Base-by-base conservation (phyloP, 305 asterid species). In the Striga hermonthica region DNA sequence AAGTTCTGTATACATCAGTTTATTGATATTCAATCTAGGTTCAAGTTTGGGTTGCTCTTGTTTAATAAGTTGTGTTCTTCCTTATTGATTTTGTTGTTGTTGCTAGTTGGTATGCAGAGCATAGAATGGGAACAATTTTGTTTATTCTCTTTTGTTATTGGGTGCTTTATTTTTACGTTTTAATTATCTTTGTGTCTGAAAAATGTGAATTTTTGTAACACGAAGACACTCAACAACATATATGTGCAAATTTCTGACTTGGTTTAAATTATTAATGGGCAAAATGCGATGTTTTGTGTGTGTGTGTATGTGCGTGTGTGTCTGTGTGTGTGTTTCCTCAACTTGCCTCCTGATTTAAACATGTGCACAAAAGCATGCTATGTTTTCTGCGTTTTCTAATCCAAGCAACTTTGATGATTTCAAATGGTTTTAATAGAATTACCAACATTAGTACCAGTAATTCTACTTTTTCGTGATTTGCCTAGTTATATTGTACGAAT, bases 91-190 rank as follows among this genome's bases (percentile, higher is more conserved):
- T 57, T 48, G 28, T 64, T 64, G 28, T 59, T 53, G 35, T 68
- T 52, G 7, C 60, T 58, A 50, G 45, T 50, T 64, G 71, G 60
- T 35, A 57, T 73, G 13, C 47, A 41, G 57, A 52, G 10, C 31
- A n/a, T n/a, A n/a, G n/a, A n/a, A 9, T 47, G 15, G 11, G 57
- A 54, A 31, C 39, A 56, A 64, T 59, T 47, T 43, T 41, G 50
- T 73, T 38, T 57, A 44, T 38, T n/a, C n/a, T n/a, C n/a, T n/a
- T n/a, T n/a, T n/a, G n/a, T n/a, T n/a, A n/a, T n/a, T n/a, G n/a
- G n/a, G n/a, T n/a, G n/a, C n/a, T n/a, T n/a, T n/a, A n/a, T n/a
- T n/a, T 49, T 35, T 38, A 49, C 28, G 31, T 50, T 63, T 7
- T 40, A n/a, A 13, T 61, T 43, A 60, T 60, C 40, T 36, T 41